Evolutionary conservation across 371 early-diverging fungal species (phyloP).

Genomic region (Mortierella sp.): DNA sequence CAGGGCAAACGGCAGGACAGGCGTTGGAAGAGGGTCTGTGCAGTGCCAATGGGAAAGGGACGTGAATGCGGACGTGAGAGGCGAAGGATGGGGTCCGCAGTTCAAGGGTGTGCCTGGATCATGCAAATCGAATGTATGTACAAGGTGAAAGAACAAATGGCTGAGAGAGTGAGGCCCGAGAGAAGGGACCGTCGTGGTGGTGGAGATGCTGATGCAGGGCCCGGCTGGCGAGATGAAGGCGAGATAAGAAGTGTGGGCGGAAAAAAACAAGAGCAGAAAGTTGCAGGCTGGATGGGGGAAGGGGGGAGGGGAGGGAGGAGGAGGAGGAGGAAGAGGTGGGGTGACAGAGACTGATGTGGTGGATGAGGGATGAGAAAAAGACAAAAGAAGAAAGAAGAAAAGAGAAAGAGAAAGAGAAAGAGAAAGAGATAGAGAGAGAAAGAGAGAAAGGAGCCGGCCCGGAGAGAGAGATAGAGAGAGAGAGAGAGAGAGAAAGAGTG

Average conservation of each 20-base stretch:
- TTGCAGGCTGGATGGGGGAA: neutral
- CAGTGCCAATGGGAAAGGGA: neutral
- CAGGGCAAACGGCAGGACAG: no score
- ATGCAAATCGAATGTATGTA: no score
- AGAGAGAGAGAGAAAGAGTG: no score
- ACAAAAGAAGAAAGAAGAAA: neutral
- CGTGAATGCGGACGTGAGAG: neutral
- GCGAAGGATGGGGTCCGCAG: no score
- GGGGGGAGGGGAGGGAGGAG: neutral
- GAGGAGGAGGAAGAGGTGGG: neutral
- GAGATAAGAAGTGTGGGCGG: conserved; percentile 5
- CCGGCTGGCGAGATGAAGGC: neutral
- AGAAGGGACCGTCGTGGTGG: no score
- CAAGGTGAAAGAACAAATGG: no score
- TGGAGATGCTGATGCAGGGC: no score
- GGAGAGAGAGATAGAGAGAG: no score
- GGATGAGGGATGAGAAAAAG: neutral
- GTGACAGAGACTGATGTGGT: neutral
- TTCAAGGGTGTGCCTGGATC: no score
- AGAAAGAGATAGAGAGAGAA: neutral
- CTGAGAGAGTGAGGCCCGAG: no score
- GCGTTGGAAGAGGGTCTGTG: neutral
- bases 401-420: conserved; percentile 16
- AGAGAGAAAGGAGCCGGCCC: no score
- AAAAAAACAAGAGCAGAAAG: neutral